These are phyloP conservation scores for Cyberlindnera lachancei DNA, from an alignment of 805 yeast genomes.

Conservation along the genomic window DNA sequence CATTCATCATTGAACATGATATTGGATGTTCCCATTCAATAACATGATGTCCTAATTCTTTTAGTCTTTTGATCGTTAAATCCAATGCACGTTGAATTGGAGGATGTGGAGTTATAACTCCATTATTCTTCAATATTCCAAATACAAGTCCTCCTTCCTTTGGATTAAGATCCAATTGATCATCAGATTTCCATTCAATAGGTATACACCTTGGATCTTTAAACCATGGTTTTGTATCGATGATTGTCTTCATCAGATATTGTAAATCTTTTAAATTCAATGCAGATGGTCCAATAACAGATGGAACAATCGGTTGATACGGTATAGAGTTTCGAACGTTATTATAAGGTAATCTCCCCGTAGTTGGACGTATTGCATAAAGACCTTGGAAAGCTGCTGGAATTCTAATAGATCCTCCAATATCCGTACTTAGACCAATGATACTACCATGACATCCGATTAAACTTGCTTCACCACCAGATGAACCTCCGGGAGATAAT, in stretches of 20 bases:
- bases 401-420: slow-evolving; percentile 43
- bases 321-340: slow-evolving; percentile 19
- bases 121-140: slow-evolving; percentile 35
- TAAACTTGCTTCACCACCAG: slow-evolving; percentile 47
- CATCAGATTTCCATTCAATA: slow-evolving; percentile 37
- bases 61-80: slow-evolving; percentile 19
- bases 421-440: slow-evolving; percentile 48
- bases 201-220: slow-evolving; percentile 32
- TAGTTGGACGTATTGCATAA: slow-evolving; percentile 36
- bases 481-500: slow-evolving; percentile 44
- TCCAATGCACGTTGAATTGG: slow-evolving; percentile 44
- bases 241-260: slow-evolving; percentile 23
- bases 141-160: slow-evolving; percentile 38
- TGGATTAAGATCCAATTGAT: slow-evolving; percentile 20
- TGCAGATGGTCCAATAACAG: slow-evolving; percentile 42
- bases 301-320: slow-evolving; percentile 15
- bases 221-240: slow-evolving; percentile 32
- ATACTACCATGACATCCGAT: slow-evolving; percentile 35
- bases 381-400: slow-evolving; percentile 38
- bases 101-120: slow-evolving; percentile 37
- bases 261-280: slow-evolving; percentile 29
- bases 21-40: slow-evolving; percentile 34
- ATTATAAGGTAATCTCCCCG: slow-evolving; percentile 31
- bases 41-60: slow-evolving; percentile 33
- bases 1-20: slow-evolving; percentile 25